phyloP scores from a whole-genome alignment of 495 filamentous ascomycete species.

The Xylaria venustula region DNA sequence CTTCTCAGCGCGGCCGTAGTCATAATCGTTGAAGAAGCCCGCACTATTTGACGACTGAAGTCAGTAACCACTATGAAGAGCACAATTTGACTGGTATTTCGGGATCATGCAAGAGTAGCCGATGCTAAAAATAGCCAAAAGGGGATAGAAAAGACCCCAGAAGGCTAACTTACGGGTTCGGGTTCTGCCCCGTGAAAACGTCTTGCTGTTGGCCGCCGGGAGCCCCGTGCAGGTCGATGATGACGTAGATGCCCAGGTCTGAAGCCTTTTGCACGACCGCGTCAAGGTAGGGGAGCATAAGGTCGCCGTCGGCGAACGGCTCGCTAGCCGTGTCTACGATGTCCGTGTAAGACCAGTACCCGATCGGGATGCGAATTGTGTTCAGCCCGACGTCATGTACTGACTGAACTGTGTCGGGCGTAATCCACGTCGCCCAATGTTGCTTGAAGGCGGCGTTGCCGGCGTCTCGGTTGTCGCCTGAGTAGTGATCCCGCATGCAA shows the following conservation, averaged over 20 bases:
- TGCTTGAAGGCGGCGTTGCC: constrained; percentile 51
- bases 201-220: constrained; percentile 56
- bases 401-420: constrained; percentile 49
- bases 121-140: too few species aligned
- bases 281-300: constrained; percentile 45
- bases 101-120: too few species aligned
- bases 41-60: constrained; percentile 31
- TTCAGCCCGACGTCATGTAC: constrained; percentile 56
- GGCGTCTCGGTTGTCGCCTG: constrained; percentile 45
- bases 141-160: too few species aligned
- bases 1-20: constrained; percentile 54
- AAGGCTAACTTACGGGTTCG: too few species aligned
- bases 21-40: constrained; percentile 53
- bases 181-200: constrained; percentile 53
- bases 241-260: constrained; percentile 57
- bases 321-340: constrained; percentile 52
- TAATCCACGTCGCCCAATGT: constrained; percentile 60
- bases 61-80: too few species aligned
- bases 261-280: constrained; percentile 53
- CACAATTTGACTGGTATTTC: too few species aligned
- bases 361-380: constrained; percentile 60
- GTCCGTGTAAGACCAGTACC: constrained; percentile 60
- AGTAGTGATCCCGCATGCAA: constrained; percentile 41
- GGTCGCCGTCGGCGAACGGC: constrained; percentile 54
- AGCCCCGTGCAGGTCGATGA: constrained; percentile 60